Conservation (phyloP, 73 alveolate genomes). For the Symbiodinium natans region DNA sequence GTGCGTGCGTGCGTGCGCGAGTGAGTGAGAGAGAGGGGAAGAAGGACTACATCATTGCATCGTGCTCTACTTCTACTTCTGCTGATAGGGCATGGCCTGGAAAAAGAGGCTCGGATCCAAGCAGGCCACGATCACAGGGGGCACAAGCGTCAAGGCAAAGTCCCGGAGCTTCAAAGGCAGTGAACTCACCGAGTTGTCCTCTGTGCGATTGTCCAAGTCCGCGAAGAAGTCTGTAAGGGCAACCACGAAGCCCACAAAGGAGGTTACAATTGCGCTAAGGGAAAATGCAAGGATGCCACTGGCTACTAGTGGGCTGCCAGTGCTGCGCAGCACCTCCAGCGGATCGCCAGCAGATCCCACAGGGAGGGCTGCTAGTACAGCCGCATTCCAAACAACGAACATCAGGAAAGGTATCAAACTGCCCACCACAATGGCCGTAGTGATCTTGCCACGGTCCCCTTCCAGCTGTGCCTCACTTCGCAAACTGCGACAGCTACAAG, state of each 20-base stretch:
- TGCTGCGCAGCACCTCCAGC: conserved; percentile 63
- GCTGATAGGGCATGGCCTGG: too few species aligned
- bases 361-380: conserved; percentile 85
- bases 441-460: conserved; percentile 82
- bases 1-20: too few species aligned
- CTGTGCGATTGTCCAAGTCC: neutral
- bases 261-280: conserved; percentile 77
- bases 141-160: conserved; percentile 75
- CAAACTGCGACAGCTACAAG: neutral
- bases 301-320: conserved; percentile 47
- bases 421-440: conserved; percentile 77
- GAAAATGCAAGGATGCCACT: conserved; percentile 66
- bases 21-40: too few species aligned
- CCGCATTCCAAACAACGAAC: conserved; percentile 88
- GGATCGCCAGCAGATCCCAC: conserved; percentile 27
- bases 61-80: too few species aligned
- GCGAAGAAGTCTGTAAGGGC: conserved; percentile 83
- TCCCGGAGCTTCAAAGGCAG: conserved; percentile 20
- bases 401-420: conserved; percentile 74
- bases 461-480: conserved; percentile 35
- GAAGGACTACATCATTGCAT: too few species aligned
- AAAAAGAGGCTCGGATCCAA: conserved; percentile 88
- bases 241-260: conserved; percentile 89
- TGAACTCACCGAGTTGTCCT: neutral
- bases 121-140: conserved; percentile 61